Evolutionary conservation across 768 basidiomycete genomes (phyloP), one percentile per base, ranked within the genome.

Genomic region (Chiua virens): DNA sequence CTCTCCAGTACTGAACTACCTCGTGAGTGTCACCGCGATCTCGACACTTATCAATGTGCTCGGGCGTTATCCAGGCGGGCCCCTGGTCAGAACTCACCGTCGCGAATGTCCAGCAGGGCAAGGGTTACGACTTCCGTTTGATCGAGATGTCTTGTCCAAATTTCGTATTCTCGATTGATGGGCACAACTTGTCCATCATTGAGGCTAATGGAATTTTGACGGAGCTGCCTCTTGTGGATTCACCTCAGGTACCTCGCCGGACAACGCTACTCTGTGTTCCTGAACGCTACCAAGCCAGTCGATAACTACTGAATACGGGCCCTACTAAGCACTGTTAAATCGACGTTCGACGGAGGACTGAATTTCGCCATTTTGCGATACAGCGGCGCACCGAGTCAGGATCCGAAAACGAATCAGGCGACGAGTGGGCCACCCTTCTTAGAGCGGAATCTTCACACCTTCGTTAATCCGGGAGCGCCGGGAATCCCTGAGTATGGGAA

Each of bases 351-450:
- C 1, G 71, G 68, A 17, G 80, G 80, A 18, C 54, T 78, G 22
- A 83, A 80, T 61, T 80, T 77, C 11, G 83, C 79, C 2, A 80
- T 82, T 41, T 64, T 82, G 8, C 73, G 77, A 13, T 83, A 83
- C 59, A 51, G 36, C 11, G 78, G 78, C 17, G 79, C 77, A 1
- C 53, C 68, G 1, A 36, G 15, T 13, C 54, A 53, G 21, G 66
- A 80, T 34, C 80, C 81, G 1, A 73, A 68, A 0, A 74, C 73
- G 2, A 63, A 47, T 3, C 63, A 70, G 7, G 57, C 65, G 2
- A n/a, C 47, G 4, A 54, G 56, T 42, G 27, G 54, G 0, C 60
- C n/a, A n/a, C n/a, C n/a, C 8, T 55, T 77, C 25, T 27, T 60
- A 15, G 76, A 76, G 48, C 56, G 59, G 2, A 53, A 67, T 21